Percentiles rank a stretch among this genome's conserved stretches.
These are phyloP conservation scores for Sophora flavescens DNA, from an alignment of 306 rosid genomes.

Conservation along the genomic window DNA sequence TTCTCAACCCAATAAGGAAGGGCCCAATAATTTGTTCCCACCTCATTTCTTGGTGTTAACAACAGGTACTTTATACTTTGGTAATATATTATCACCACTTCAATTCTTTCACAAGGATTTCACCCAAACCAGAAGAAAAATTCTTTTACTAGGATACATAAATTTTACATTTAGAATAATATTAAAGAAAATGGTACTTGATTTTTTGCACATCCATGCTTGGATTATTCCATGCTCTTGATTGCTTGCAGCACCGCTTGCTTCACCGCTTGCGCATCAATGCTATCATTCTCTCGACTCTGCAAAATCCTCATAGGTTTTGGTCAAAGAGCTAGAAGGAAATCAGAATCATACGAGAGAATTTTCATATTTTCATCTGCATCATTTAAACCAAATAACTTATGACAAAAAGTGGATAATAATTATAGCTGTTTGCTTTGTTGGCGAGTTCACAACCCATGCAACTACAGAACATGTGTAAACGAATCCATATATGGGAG, in stretches of 20 bases:
- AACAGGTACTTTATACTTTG: background rate
- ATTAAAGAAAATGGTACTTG: background rate
- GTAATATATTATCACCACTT: slow-evolving; percentile 33
- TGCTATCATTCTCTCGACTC: slow-evolving; percentile 63
- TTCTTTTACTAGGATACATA: slow-evolving; percentile 35
- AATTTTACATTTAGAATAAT: slow-evolving; percentile 31
- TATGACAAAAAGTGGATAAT: slow-evolving; percentile 9
- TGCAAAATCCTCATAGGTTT: slow-evolving; percentile 44
- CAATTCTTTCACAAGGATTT: slow-evolving; percentile 33
- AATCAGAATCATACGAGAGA: background rate
- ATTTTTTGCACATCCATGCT: background rate
- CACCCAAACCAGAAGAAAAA: background rate
- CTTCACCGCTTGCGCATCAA: slow-evolving; percentile 88
- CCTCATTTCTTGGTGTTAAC: too few relatives aligned
- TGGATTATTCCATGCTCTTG: slow-evolving; percentile 58
- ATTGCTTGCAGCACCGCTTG: slow-evolving; percentile 80
- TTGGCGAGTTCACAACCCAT: slow-evolving; percentile 1
- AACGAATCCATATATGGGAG: slow-evolving; percentile 5
- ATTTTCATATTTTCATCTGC: background rate
- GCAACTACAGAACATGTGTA: slow-evolving; percentile 13
- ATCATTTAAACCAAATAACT: slow-evolving; percentile 17
- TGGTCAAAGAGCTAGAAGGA: background rate
- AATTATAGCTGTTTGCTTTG: slow-evolving; percentile 14
- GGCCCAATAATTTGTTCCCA: too few relatives aligned
- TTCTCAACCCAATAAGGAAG: too few relatives aligned